phyloP scores from a whole-genome alignment of 495 filamentous ascomycete genomes.

The Aspergillus homomorphus region DNA sequence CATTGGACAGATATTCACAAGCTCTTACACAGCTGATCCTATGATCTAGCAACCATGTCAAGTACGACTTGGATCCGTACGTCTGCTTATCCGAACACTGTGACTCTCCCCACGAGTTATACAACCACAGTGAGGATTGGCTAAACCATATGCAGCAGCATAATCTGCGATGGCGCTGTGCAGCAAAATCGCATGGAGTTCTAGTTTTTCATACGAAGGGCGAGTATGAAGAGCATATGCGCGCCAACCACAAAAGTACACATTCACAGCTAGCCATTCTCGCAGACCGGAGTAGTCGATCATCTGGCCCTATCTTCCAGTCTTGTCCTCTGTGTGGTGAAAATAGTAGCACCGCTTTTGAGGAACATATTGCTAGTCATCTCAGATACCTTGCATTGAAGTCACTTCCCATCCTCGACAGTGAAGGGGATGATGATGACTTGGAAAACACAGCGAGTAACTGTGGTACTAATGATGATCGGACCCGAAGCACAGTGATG shows the following conservation, averaged over 20 bases:
- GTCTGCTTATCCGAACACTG: constrained; percentile 11
- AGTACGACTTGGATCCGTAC: constrained; percentile 12
- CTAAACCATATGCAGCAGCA: constrained; percentile 12
- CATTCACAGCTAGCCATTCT: no score
- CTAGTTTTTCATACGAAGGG: constrained; percentile 1
- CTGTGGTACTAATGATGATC: no score
- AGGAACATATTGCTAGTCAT: constrained; percentile 9
- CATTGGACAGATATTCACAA: no score
- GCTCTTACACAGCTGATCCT: no score
- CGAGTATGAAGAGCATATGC: background rate
- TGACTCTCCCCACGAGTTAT: constrained; percentile 4
- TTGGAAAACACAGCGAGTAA: no score
- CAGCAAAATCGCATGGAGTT: constrained; percentile 6
- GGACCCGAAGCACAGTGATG: no score
- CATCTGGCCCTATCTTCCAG: no score
- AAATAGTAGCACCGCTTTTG: background rate
- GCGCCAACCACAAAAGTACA: no score
- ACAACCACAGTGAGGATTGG: constrained; percentile 11
- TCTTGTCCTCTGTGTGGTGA: no score
- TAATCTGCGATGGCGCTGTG: constrained; percentile 4
- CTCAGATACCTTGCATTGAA: constrained; percentile 8
- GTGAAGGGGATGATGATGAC: no score
- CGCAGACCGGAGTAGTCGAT: no score
- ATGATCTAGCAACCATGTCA: constrained; percentile 8
- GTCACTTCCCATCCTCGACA: constrained; percentile 4